Conservation (phyloP, 352 stramenopile genomes). For the Blastocystis sp. region DNA sequence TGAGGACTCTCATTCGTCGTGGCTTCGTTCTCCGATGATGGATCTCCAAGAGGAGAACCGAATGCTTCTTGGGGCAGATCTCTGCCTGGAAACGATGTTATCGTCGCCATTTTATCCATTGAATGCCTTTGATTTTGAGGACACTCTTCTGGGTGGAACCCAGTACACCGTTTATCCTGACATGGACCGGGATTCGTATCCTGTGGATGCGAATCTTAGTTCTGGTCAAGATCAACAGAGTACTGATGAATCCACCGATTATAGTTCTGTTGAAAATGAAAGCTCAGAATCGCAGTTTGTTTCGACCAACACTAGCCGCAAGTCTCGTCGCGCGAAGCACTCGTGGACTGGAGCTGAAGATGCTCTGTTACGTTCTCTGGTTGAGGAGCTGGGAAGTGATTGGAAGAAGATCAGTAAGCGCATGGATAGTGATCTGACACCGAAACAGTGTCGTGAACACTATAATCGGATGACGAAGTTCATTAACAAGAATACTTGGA, state of each 20-base stretch:
- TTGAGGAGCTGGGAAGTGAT: neutral
- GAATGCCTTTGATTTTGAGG: neutral
- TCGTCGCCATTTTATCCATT: neutral
- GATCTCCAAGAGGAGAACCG: no score
- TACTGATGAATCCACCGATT: neutral
- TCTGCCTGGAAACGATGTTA: neutral
- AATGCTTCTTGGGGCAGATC: no score
- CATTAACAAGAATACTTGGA: neutral
- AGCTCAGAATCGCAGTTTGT: neutral
- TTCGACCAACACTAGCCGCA: no score
- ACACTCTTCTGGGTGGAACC: neutral
- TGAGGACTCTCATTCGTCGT: no score
- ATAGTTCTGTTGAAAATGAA: neutral
- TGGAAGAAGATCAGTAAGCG: neutral
- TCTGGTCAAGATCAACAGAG: neutral
- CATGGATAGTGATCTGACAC: neutral
- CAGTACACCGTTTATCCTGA: neutral
- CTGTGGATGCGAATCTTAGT: neutral
- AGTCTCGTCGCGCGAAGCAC: neutral
- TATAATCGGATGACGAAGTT: neutral
- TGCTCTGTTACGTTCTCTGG: neutral
- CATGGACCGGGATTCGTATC: neutral
- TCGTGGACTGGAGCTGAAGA: neutral
- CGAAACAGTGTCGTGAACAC: conserved; percentile 11
- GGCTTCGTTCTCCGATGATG: no score